Conservation (phyloP, 148 eudicot genomes). For the Chenopodium album region DNA sequence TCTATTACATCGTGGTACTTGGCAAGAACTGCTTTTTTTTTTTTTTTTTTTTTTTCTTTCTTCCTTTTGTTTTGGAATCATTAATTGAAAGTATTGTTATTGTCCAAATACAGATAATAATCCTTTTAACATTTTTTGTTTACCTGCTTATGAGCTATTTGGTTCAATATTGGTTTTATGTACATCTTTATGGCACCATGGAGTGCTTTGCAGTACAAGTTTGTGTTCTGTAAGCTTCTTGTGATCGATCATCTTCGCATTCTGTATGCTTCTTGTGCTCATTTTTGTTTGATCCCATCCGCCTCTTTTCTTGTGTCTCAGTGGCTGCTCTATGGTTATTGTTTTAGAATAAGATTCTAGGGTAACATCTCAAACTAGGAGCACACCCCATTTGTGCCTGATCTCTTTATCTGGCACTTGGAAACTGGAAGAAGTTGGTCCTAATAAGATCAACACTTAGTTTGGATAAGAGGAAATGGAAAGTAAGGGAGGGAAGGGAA, state of each 20-base stretch:
- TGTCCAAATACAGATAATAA: neutral
- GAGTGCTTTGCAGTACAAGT: neutral
- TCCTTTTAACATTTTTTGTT: neutral
- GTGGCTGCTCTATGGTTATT: neutral
- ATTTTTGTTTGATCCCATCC: neutral
- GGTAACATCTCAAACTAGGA: neutral
- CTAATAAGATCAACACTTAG: too few species aligned
- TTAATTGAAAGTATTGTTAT: neutral
- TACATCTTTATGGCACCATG: neutral
- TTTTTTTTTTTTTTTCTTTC: too few species aligned
- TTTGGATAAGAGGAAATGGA: too few species aligned
- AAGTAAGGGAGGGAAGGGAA: too few species aligned
- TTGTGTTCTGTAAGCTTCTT: neutral
- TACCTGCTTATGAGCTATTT: neutral
- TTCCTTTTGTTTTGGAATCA: neutral
- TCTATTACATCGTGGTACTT: too few species aligned
- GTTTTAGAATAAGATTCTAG: neutral
- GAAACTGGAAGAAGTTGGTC: neutral
- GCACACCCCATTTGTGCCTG: too few species aligned
- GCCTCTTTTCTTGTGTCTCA: neutral
- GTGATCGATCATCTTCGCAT: neutral
- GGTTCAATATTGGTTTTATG: neutral
- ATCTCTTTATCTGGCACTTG: neutral
- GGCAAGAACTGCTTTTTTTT: neutral
- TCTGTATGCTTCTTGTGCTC: neutral